A percentile compares a stretch with the other conserved stretches of the same genome.
phyloP scores from a whole-genome alignment of 345 rosid genomes.

The Eucalyptus camaldulensis region DNA sequence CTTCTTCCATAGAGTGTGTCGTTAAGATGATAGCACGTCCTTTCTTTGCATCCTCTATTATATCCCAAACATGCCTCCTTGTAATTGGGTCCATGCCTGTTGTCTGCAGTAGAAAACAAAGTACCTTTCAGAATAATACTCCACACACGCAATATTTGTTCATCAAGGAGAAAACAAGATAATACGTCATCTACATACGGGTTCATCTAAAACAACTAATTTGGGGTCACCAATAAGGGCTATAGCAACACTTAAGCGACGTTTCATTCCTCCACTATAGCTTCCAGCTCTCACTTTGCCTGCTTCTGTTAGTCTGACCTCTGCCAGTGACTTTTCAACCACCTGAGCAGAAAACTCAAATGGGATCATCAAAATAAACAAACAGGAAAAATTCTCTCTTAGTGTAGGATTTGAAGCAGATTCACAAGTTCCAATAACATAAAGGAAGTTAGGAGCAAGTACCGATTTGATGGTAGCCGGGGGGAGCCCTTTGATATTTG shows the following conservation, averaged over 20 bases:
- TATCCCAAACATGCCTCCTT: constrained; percentile 96
- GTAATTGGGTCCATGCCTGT: constrained; percentile 99
- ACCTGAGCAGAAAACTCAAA: constrained; percentile 21
- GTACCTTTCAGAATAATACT: neutral
- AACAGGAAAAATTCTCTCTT: neutral
- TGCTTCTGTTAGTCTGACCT: constrained; percentile 65
- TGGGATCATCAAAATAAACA: neutral
- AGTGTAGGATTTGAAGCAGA: neutral
- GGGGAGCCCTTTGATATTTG: constrained; percentile 72
- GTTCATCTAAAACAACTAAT: constrained; percentile 86
- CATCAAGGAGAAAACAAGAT: neutral
- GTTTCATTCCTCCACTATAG: constrained; percentile 98
- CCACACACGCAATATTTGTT: neutral
- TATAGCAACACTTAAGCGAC: constrained; percentile 91
- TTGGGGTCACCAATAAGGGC: constrained; percentile 90
- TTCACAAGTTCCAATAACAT: neutral
- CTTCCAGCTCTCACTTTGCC: constrained; percentile 77
- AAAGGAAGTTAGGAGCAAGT: neutral
- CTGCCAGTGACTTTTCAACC: constrained; percentile 56
- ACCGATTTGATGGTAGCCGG: constrained; percentile 50
- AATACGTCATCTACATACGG: constrained; percentile 20
- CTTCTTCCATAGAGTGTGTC: constrained; percentile 99
- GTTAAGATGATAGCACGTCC: constrained; percentile 87
- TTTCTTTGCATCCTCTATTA: constrained; percentile 78
- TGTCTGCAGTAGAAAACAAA: constrained; percentile 33